Conservation (phyloP, 495 filamentous ascomycete genomes). For the Trichoderma reesei region DNA sequence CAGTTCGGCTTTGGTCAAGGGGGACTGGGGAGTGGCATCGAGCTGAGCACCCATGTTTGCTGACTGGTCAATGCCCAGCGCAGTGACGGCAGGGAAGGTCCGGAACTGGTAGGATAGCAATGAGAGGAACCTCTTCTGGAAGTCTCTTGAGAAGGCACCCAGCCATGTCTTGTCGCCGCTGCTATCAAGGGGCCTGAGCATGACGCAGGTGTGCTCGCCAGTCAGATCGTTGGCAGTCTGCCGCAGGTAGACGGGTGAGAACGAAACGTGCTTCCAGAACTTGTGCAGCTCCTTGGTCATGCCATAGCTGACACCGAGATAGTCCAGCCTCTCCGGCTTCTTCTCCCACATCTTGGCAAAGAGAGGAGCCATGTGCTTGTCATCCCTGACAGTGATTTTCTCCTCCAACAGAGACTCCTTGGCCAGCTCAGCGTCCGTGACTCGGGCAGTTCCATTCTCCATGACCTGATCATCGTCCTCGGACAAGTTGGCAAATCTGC, state of each 20-base stretch:
- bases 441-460: conserved; percentile 56
- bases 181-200: conserved; percentile 68
- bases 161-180: conserved; percentile 69
- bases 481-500: conserved; percentile 77
- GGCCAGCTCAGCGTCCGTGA: conserved; percentile 77
- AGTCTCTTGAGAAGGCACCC: conserved; percentile 81
- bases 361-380: conserved; percentile 81
- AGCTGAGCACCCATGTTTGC: conserved; percentile 63
- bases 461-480: conserved; percentile 44
- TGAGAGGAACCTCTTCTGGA: conserved; percentile 80
- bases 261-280: conserved; percentile 89
- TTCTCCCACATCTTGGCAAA: conserved; percentile 84
- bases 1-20: conserved; percentile 60
- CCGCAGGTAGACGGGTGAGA: conserved; percentile 84
- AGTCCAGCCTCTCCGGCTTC: conserved; percentile 73
- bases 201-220: conserved; percentile 95
- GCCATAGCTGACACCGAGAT: conserved; percentile 90
- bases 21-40: conserved; percentile 31
- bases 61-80: conserved; percentile 81
- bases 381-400: conserved; percentile 82
- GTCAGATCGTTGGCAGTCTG: conserved; percentile 96
- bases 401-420: conserved; percentile 72
- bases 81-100: conserved; percentile 68
- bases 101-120: conserved; percentile 90
- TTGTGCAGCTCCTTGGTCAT: conserved; percentile 82